Base-by-base conservation (phyloP, 2,329 filamentous ascomycete genomes). In the Colletotrichum viniferum region DNA sequence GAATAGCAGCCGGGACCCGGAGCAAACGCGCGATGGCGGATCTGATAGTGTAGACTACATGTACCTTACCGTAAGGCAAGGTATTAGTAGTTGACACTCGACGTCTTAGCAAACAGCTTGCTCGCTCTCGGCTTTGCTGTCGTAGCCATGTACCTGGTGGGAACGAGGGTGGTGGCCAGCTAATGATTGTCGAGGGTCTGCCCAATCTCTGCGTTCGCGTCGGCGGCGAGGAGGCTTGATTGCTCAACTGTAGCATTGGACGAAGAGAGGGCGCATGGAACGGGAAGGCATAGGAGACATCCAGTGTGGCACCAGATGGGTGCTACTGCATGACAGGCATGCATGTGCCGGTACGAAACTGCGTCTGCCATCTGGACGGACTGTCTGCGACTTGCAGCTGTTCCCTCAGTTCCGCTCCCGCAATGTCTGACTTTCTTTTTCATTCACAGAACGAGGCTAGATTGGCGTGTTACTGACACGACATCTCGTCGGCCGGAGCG, bases 1-100 rank as follows among this genome's bases (percentile, higher is more conserved):
- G 65, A 74, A 76, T 76, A 76, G 71, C 58, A 76, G 63, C 21
- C 63, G 43, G 34, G 30, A 9, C 52, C 61, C 30, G 60, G 60
- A 38, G 43, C 65, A 56, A 61, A 74, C 62, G 66, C 48, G 26
- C n/a, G 36, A 38, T 48, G 52, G 71, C 74, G 74, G 71, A 76
- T 69, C 48, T 69, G 26, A 66, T 65, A 26, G 60, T 28, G 58
- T 26, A 13, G 34, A 26, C 36, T 26, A 64, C 52, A 48, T 48
- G 18, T 48, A 52, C n/a, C 43, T 52, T 52, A 52, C 43, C 43
- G 12, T 21, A 21, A 52, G 43, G 43, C 43, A 52, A 52, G 43
- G 43, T 52, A 52, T 52, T 24, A 43, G 52, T 61, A 36, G 69
- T 48, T 26, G 43, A 36, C 26, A 36, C 43, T 70, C 58, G 16